A percentile compares a stretch with the other conserved stretches of the same genome.
Evolutionary conservation across 75 land plant species (phyloP).

Genomic region (Cupressus sempervirens): DNA sequence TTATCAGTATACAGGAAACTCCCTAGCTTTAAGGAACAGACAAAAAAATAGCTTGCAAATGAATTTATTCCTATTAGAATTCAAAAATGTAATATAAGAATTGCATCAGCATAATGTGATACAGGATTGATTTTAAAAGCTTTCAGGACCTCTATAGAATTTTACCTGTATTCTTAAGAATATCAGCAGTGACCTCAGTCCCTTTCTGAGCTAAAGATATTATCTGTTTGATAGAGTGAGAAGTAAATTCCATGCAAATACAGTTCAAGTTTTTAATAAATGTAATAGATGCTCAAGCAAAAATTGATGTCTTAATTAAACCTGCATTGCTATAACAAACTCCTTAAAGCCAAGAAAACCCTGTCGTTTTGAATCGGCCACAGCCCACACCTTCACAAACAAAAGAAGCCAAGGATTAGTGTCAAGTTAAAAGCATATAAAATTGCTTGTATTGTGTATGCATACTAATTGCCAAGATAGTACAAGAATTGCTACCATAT

Average conservation of each 20-base stretch:
- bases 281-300: background rate
- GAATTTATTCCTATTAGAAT: background rate
- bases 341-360: conserved; percentile 88
- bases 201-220: conserved; percentile 85
- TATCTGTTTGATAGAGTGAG: conserved; percentile 40
- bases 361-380: conserved; percentile 88
- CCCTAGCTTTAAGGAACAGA: background rate
- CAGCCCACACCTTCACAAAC: conserved; percentile 78
- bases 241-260: background rate
- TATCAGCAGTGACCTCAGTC: conserved; percentile 44
- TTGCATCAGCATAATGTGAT: background rate
- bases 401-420: background rate
- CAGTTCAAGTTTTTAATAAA: background rate
- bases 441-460: background rate
- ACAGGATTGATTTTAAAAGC: background rate
- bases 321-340: conserved; percentile 97
- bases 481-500: too few species aligned
- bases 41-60: background rate
- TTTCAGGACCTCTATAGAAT: background rate
- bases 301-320: conserved; percentile 10
- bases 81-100: background rate
- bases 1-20: background rate
- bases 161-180: conserved; percentile 41
- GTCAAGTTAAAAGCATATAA: background rate
- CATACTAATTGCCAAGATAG: too few species aligned